Evolutionary conservation across 306 rosid genomes (phyloP), one percentile per base, ranked within the genome.

Genomic region (Purshia tridentata): DNA sequence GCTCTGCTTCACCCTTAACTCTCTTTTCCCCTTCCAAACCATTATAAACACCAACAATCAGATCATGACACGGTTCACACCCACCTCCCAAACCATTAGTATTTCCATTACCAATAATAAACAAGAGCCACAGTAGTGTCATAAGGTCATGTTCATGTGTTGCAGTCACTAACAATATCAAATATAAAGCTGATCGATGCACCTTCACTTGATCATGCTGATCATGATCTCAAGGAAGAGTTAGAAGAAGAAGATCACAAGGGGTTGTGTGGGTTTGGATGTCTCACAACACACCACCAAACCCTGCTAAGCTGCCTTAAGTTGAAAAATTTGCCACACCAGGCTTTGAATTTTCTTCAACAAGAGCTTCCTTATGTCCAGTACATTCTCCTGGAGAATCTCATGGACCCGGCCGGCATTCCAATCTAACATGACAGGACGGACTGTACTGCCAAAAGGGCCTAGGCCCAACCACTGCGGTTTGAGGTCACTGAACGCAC

Each of bases 251-350:
- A 42, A 42, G 45, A 42, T 88, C 92, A 9, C 98, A 92, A 78
- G 98, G 98, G 50, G 96, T 92, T 55, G 76, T 86, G 6, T 92
- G 98, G 98, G 98, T 89, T 20, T 92, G 98, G 98, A 88, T 92
- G 96, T 89, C 96, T 49, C 84, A 14, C 41, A 81, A 80, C 67
- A 78, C 87, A 37, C 83, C 91, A 60, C 88, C 98, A 29, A 79
- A 88, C 74, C 67, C 71, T 0, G 59, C 64, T 40, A 92, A 83
- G 22, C 35, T 89, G 16, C 98, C 96, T 7, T 86, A 96, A 92
- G 89, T 92, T 68, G 93, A 89, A 82, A 88, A 89, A 74, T 88
- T 92, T 20, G 90, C 84, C 6, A 86, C n/a, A 87, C 92, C 93
- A 0, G 93, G 98, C 41, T 88, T 92, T 80, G 86, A 64, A 65